phyloP scores from a whole-genome alignment of 441 rosid species.

The Flueggea neowawraea region DNA sequence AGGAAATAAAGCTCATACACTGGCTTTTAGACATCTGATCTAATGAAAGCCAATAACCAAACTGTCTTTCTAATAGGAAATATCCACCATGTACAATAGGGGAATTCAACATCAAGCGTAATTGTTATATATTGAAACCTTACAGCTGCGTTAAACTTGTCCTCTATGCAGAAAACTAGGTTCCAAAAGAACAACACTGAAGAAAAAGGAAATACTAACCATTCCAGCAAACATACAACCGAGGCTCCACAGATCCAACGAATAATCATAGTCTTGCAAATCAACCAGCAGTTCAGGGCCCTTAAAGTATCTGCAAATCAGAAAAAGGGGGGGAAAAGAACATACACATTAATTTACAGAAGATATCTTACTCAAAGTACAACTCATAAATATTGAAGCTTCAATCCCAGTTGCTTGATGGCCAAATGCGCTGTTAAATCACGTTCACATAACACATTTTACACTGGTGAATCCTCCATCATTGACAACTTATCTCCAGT shows the following conservation, averaged over 20 bases:
- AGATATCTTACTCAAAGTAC: too few species aligned
- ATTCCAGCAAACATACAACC: slow-evolving; percentile 99
- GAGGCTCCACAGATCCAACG: slow-evolving; percentile 97
- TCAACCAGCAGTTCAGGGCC: slow-evolving; percentile 99
- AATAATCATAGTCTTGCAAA: slow-evolving; percentile 96
- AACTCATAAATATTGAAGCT: too few species aligned
- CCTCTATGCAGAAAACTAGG: not conserved
- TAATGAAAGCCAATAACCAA: too few species aligned
- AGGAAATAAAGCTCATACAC: too few species aligned
- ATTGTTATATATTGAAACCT: not conserved
- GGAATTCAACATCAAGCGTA: slow-evolving; percentile 2
- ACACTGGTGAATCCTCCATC: too few species aligned
- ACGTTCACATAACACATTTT: too few species aligned
- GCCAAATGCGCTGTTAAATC: too few species aligned
- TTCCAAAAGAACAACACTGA: slow-evolving; percentile 1
- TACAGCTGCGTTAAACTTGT: not conserved
- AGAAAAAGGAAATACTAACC: slow-evolving; percentile 40
- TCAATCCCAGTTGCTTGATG: too few species aligned
- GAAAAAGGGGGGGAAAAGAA: not conserved
- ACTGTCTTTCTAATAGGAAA: too few species aligned
- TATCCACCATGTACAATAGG: not conserved
- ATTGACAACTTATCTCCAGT: too few species aligned
- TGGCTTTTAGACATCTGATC: too few species aligned
- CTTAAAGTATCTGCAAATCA: slow-evolving; percentile 73
- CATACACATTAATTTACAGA: too few species aligned